phyloP scores from a whole-genome alignment of 1,139 yeast species.

The Meyerozyma smithsonii region DNA sequence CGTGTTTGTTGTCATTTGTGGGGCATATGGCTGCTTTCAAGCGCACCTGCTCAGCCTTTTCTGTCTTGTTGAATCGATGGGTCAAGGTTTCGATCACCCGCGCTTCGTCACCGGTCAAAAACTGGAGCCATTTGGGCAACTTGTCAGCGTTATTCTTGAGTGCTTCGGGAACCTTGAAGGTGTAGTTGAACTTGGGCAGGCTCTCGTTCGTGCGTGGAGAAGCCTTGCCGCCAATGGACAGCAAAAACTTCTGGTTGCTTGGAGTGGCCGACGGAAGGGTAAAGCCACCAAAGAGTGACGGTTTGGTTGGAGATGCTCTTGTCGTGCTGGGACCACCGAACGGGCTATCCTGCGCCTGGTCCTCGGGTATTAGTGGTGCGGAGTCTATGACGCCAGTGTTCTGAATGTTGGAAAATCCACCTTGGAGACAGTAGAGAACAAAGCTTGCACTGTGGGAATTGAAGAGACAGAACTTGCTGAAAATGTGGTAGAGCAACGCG shows the following conservation, averaged over 20 bases:
- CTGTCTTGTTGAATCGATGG: slow-evolving; percentile 42
- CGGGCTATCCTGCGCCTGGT: too few species aligned
- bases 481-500: not conserved
- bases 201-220: not conserved
- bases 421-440: not conserved
- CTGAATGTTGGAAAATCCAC: not conserved
- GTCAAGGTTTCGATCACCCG: slow-evolving; percentile 30
- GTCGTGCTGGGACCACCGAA: too few species aligned
- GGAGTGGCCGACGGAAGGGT: slow-evolving; percentile 14
- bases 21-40: slow-evolving; percentile 30
- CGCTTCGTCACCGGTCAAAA: slow-evolving; percentile 21
- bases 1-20: slow-evolving; percentile 9
- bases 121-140: slow-evolving; percentile 48
- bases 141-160: slow-evolving; percentile 16
- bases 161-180: slow-evolving; percentile 31
- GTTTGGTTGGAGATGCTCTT: not conserved
- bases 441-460: not conserved
- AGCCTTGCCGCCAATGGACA: slow-evolving; percentile 11
- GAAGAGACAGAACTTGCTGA: not conserved
- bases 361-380: too few species aligned
- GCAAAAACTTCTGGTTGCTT: slow-evolving; percentile 11
- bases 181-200: slow-evolving; percentile 25
- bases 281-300: slow-evolving; percentile 8
- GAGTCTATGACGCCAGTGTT: not conserved
- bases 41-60: slow-evolving; percentile 45